Conservation (phyloP, 129 eudicot species). For the Glebionis coronaria region DNA sequence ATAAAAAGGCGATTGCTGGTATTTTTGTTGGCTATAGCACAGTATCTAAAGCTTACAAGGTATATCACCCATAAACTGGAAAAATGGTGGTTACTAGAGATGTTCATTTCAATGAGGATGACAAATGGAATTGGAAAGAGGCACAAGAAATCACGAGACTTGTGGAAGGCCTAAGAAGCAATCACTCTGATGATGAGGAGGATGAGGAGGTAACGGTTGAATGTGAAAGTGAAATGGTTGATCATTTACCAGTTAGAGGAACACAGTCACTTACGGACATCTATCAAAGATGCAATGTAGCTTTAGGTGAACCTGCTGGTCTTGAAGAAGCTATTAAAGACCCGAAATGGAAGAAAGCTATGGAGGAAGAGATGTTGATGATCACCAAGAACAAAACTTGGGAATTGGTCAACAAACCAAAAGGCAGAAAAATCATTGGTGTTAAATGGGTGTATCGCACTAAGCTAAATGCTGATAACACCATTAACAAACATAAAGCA, state of each 20-base stretch:
- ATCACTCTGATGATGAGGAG: neutral
- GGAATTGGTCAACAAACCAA: slow-evolving; percentile 10
- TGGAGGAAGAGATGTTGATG: slow-evolving; percentile 18
- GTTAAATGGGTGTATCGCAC: slow-evolving; percentile 1
- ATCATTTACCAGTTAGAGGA: slow-evolving; percentile 15
- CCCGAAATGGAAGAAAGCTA: slow-evolving; percentile 20
- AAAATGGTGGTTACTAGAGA: too few species aligned
- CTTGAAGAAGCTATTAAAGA: neutral
- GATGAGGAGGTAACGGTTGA: neutral
- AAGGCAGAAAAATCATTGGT: neutral
- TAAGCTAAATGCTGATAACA: slow-evolving; percentile 8
- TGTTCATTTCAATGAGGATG: neutral
- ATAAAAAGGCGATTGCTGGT: slow-evolving; percentile 1
- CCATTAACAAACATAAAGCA: slow-evolving; percentile 12
- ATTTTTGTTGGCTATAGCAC: neutral
- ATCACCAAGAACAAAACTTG: slow-evolving; percentile 25
- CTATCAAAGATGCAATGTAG: slow-evolving; percentile 5
- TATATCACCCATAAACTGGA: too few species aligned
- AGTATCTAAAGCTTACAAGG: slow-evolving; percentile 16
- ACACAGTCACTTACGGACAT: slow-evolving; percentile 1
- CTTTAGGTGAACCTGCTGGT: slow-evolving; percentile 4
- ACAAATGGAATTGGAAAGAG: slow-evolving; percentile 14
- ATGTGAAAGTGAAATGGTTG: neutral
- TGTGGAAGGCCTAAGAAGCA: neutral
- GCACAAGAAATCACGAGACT: neutral